A percentile compares a stretch with the other conserved stretches of the same genome.
Evolutionary conservation across 2,329 filamentous ascomycete species (phyloP).

Genomic region (Hypomyces rosellus): DNA sequence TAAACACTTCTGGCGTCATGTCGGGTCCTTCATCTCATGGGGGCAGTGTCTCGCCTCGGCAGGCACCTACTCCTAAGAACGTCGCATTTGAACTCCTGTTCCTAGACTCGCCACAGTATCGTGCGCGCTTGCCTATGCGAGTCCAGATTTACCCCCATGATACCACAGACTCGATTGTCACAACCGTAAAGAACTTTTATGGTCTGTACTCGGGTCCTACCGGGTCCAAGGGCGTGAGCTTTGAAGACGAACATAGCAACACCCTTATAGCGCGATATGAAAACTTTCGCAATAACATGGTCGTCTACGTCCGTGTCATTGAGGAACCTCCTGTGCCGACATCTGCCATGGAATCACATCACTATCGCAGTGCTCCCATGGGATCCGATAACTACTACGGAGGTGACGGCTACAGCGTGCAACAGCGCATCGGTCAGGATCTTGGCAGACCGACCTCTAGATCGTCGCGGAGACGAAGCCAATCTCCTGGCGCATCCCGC

Average conservation of each 20-base stretch:
- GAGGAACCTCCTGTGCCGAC: slow-evolving; percentile 45
- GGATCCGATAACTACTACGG: slow-evolving; percentile 48
- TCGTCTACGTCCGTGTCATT: slow-evolving; percentile 85
- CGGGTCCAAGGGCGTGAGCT: slow-evolving; percentile 78
- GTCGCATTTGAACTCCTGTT: slow-evolving; percentile 75
- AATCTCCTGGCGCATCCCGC: slow-evolving; percentile 62
- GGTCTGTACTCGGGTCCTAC: slow-evolving; percentile 75
- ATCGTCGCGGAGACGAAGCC: slow-evolving; percentile 68
- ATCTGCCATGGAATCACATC: slow-evolving; percentile 45
- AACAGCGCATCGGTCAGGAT: slow-evolving; percentile 51
- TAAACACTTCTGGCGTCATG: slow-evolving; percentile 27
- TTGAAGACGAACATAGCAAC: slow-evolving; percentile 83
- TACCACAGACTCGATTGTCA: slow-evolving; percentile 94
- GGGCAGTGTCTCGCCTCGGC: slow-evolving; percentile 42
- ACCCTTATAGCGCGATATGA: slow-evolving; percentile 94
- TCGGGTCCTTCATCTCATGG: slow-evolving; percentile 33
- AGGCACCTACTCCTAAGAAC: slow-evolving; percentile 55
- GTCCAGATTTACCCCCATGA: slow-evolving; percentile 93
- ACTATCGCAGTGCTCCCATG: slow-evolving; percentile 46
- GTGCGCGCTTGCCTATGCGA: slow-evolving; percentile 73
- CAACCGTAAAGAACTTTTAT: slow-evolving; percentile 98
- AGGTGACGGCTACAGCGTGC: slow-evolving; percentile 45
- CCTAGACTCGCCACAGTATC: slow-evolving; percentile 59
- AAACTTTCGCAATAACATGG: slow-evolving; percentile 89
- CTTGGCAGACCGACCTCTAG: slow-evolving; percentile 64